Conservation (phyloP, 371 early-diverging fungal species). For the Mortierella sp. region DNA sequence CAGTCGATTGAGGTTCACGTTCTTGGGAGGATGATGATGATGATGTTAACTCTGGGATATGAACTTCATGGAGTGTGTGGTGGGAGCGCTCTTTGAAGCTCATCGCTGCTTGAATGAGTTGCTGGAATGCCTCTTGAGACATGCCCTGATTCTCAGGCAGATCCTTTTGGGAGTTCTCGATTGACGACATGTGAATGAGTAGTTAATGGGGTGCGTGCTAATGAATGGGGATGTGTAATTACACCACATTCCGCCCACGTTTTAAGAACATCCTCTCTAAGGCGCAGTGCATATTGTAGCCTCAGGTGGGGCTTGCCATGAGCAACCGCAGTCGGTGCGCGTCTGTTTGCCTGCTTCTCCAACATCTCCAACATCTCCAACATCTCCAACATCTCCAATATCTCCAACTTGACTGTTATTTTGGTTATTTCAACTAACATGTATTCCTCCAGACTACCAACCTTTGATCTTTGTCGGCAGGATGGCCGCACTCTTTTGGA, state of each 20-base stretch:
- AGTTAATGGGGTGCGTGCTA: neutral
- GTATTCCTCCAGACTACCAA: constrained; percentile 99
- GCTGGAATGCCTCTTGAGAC: constrained; percentile 10
- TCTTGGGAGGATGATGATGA: neutral
- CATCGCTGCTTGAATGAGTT: constrained; percentile 10
- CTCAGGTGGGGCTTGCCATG: too few relatives aligned
- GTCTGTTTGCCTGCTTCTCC: too few relatives aligned
- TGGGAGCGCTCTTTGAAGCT: constrained; percentile 23
- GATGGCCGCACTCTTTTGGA: constrained; percentile 94
- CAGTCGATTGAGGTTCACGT: neutral
- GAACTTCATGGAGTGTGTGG: constrained; percentile 4
- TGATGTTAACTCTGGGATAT: constrained; percentile 9
- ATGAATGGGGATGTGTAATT: neutral
- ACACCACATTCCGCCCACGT: neutral
- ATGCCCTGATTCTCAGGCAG: constrained; percentile 16
- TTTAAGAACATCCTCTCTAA: too few relatives aligned
- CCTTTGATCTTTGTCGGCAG: constrained; percentile 99
- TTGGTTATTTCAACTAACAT: constrained; percentile 42
- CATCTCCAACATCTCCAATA: too few relatives aligned
- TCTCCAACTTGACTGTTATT: too few relatives aligned
- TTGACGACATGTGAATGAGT: neutral
- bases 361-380: too few relatives aligned
- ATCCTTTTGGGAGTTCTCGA: neutral
- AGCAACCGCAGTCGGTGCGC: too few relatives aligned
- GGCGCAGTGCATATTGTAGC: too few relatives aligned